Evolutionary conservation across 192 early-diverging fungal genomes (phyloP), one percentile per base, ranked within the genome.

Genomic region (Backusella westeae): DNA sequence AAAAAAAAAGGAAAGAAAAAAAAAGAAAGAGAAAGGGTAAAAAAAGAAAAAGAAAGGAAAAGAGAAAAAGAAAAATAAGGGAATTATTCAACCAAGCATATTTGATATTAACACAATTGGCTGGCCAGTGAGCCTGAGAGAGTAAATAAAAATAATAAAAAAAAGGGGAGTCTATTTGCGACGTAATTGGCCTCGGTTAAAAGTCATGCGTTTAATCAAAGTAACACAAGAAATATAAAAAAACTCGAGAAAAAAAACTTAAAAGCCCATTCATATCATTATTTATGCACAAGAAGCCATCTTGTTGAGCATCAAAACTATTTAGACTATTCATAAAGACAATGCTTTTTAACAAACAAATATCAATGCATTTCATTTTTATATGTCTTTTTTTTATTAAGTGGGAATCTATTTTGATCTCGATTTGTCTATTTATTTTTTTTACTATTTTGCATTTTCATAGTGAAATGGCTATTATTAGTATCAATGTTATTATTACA

Each of bases 181-280:
- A 63, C 56, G 10, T 63, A 29, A 63, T 63, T 63, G 56, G 56
- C 56, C 23, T 63, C 56, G 56, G 56, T 29, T 29, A 63, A 63
- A 63, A 63, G 56, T 63, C 56, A 63, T 63, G 56, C 56, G 56
- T 63, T 63, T 63, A 63, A 29, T 63, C 46, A 63, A 26, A 63
- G 56, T 63, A 63, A 63, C 56, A 63, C 56, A 29, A 63, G 53
- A 59, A 49, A 49, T 49, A 49, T 23, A 12, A 14, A 63, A 63
- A 63, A 29, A 29, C 56, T 63, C 56, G 7, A 23, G 53, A 56
- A 56, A 56, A 56, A 56, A 56, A 63, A 63, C 56, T 21, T 39
- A 39, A 63, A 63, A 63, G 21, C 56, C n/a, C 10, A 26, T 26
- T 63, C 8, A 44, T 44, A 44, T 44, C 12, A 44, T 44, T 14